Base-by-base conservation (phyloP, 1,284 basidiomycete species). In the Tremellales sp. region DNA sequence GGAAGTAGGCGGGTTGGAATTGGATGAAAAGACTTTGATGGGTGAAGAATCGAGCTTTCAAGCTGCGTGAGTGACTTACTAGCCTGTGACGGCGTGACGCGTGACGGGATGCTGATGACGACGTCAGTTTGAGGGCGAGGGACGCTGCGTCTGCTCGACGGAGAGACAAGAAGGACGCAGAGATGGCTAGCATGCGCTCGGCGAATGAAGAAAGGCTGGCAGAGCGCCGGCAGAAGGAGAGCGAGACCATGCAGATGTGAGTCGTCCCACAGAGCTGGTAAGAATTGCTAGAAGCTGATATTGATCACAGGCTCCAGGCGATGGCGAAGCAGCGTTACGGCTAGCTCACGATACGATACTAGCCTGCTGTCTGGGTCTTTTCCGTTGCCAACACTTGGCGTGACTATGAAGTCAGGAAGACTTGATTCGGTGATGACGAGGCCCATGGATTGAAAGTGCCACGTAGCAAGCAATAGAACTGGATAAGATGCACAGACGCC, bases 211-310 rank as follows among this genome's bases (percentile, higher is more conserved):
- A 75, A 45, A 52, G 73, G 25, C 42, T 73, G 49, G 49, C 51
- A 3, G 71, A 70, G 45, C 52, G 71, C 22, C 62, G 58, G 40
- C 51, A 59, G 29, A 72, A 74, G 51, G 73, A 75, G 36, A 49
- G 53, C 0, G 66, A 65, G 19, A 74, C 68, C 0, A 75, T 75
- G 73, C 68, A 69, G 8, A 73, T 73, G 73, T 72, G 50, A 56
- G 68, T 60, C 10, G 13, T 13, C 15, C n/a, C 19, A 4, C 11
- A 13, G 24, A 5, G 19, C 24, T 27, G 26, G 45, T 41, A 46
- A 25, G 10, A 7, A 45, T 37, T 4, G 24, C 13, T 19, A 46
- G 21, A 31, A 31, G 31, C 27, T 49, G n/a, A 48, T 22, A 12
- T n/a, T n/a, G n/a, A n/a, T n/a, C 23, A 35, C 27, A 69, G 67